phyloP scores from a whole-genome alignment of 257 asterid genomes.

The Solanum gracilifrons region DNA sequence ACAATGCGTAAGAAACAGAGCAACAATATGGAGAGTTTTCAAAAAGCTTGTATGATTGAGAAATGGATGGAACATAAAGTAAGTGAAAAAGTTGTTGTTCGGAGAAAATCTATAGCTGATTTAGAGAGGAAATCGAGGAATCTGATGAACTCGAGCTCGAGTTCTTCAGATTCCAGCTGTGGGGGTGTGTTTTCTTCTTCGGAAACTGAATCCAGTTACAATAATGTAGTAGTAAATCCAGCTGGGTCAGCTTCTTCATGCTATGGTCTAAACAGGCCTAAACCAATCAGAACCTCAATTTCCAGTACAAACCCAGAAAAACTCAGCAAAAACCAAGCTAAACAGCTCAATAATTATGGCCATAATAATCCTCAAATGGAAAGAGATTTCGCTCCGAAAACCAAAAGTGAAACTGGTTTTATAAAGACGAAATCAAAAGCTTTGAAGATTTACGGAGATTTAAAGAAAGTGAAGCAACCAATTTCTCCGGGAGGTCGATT shows the following conservation, averaged over 20 bases:
- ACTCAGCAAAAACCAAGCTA: background rate
- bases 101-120: slow-evolving; percentile 46
- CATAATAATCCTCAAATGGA: background rate
- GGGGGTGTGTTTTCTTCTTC: slow-evolving; percentile 51
- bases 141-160: slow-evolving; percentile 51
- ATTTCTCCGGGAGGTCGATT: slow-evolving; percentile 75
- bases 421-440: slow-evolving; percentile 60
- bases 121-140: slow-evolving; percentile 27
- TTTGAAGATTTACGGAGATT: slow-evolving; percentile 60
- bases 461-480: slow-evolving; percentile 86
- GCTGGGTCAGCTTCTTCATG: slow-evolving; percentile 12
- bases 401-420: slow-evolving; percentile 45
- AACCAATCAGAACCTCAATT: slow-evolving; percentile 48
- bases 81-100: slow-evolving; percentile 18
- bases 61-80: slow-evolving; percentile 81
- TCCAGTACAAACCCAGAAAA: slow-evolving; percentile 13
- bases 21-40: slow-evolving; percentile 42
- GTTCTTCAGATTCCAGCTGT: slow-evolving; percentile 57
- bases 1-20: slow-evolving; percentile 35
- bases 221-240: background rate
- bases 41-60: slow-evolving; percentile 65
- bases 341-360: background rate
- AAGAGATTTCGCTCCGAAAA: slow-evolving; percentile 12
- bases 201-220: slow-evolving; percentile 35
- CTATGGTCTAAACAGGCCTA: slow-evolving; percentile 37